Evolutionary conservation across 1,284 basidiomycete species (phyloP).

Genomic region (Cryptococcus sp.): DNA sequence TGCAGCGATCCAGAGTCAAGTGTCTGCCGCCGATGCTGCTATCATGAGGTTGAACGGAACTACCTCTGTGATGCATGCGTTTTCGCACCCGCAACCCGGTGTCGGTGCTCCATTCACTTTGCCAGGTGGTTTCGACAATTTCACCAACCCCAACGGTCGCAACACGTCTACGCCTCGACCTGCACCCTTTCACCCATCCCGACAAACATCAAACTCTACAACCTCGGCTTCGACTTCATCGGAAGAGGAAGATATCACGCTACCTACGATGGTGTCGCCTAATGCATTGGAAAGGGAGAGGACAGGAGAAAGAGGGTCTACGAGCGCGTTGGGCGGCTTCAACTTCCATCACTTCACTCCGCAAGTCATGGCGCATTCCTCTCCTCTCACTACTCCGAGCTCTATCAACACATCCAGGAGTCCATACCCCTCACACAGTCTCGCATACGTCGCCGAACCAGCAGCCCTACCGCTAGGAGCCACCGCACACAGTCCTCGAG

Average conservation of each 20-base stretch:
- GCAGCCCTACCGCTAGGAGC: constrained; percentile 21
- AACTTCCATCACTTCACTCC: too few species aligned
- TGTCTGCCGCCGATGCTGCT: constrained; percentile 42
- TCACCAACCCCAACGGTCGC: constrained; percentile 14
- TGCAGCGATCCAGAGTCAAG: constrained; percentile 16
- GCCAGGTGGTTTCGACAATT: constrained; percentile 21
- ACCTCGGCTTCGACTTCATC: constrained; percentile 37
- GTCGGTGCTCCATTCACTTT: constrained; percentile 11
- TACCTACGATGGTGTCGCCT: too few species aligned
- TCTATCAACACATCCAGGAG: too few species aligned
- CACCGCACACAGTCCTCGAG: constrained; percentile 16
- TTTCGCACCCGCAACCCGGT: constrained; percentile 2
- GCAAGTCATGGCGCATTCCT: too few species aligned
- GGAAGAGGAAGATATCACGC: too few species aligned
- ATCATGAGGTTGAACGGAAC: constrained; percentile 42
- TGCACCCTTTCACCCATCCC: constrained; percentile 3
- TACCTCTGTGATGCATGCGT: constrained; percentile 30
- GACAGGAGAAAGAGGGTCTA: too few species aligned
- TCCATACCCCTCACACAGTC: too few species aligned
- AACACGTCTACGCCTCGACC: background rate
- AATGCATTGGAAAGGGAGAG: too few species aligned
- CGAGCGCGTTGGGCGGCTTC: too few species aligned
- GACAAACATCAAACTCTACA: constrained; percentile 31
- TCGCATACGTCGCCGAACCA: too few species aligned
- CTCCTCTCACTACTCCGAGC: too few species aligned